These are phyloP conservation scores for Thielaviopsis ethacetica DNA, from an alignment of 2,329 filamentous ascomycete species.

Conservation along the genomic window DNA sequence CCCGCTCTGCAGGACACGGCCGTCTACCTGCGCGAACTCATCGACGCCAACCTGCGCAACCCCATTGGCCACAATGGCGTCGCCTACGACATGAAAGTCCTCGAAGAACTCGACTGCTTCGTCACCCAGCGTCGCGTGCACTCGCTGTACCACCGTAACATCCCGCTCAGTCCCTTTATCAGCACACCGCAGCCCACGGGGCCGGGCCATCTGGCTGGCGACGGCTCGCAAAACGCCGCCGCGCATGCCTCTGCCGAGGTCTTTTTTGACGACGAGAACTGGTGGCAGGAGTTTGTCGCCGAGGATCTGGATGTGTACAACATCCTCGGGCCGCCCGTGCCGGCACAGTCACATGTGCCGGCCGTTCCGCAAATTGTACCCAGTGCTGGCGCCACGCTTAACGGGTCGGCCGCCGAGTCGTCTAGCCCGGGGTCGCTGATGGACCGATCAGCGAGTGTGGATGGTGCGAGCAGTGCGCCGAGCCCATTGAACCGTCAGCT, in stretches of 20 bases:
- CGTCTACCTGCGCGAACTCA: constrained; percentile 12
- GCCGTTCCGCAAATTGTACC: too few relatives aligned
- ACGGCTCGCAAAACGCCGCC: too few relatives aligned
- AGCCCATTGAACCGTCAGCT: neutral
- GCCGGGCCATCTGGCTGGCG: too few relatives aligned
- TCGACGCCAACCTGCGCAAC: constrained; percentile 10
- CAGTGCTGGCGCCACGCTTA: too few relatives aligned
- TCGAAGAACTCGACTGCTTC: constrained; percentile 12
- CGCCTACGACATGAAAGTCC: constrained; percentile 7
- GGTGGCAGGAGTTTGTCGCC: constrained; percentile 12
- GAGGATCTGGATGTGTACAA: constrained; percentile 8
- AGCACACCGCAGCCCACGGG: neutral
- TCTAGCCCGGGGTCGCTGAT: too few relatives aligned
- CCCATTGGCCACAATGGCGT: constrained; percentile 8
- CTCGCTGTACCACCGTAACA: constrained; percentile 12
- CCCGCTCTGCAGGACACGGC: constrained; percentile 7
- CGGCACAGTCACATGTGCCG: too few relatives aligned
- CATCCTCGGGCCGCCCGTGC: neutral
- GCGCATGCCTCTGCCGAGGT: too few relatives aligned
- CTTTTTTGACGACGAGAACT: constrained; percentile 7
- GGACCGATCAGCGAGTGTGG: too few relatives aligned
- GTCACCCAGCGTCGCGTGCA: constrained; percentile 12
- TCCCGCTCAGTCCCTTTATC: constrained; percentile 3
- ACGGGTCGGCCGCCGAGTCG: too few relatives aligned
- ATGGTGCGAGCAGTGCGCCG: too few relatives aligned